Percentiles rank a stretch among this genome's conserved stretches.
These are phyloP conservation scores for Dendrobium chrysotoxum DNA, from an alignment of 106 monocot species.

Conservation along the genomic window DNA sequence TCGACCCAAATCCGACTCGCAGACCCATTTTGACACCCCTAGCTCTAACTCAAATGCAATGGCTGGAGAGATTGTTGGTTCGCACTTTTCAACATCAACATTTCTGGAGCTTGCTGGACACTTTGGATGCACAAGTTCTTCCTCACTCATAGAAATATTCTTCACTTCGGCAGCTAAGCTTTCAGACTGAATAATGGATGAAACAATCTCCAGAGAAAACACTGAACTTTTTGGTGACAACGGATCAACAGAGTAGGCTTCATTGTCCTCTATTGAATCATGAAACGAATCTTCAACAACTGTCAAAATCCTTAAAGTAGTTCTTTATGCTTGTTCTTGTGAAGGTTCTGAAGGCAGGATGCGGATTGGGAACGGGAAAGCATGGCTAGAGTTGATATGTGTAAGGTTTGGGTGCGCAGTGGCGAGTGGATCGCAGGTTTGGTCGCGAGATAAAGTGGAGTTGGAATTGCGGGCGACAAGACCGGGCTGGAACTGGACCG, in stretches of 20 bases:
- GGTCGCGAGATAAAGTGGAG: too few relatives aligned
- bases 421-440: too few relatives aligned
- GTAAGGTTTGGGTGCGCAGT: too few relatives aligned
- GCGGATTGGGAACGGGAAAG: too few relatives aligned
- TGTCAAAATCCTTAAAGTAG: background rate
- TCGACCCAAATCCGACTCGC: too few relatives aligned
- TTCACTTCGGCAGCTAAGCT: background rate
- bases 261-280: constrained; percentile 6
- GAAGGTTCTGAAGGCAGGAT: background rate
- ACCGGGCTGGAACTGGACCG: too few relatives aligned
- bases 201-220: background rate
- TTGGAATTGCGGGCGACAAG: too few relatives aligned
- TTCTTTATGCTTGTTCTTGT: constrained; percentile 2
- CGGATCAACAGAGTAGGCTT: constrained; percentile 17
- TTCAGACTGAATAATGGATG: constrained; percentile 4
- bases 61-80: background rate
- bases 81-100: background rate
- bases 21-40: too few relatives aligned
- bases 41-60: constrained; percentile 12
- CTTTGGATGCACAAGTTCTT: background rate
- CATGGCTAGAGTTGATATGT: too few relatives aligned
- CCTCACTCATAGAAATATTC: background rate
- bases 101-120: background rate
- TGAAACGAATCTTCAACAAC: constrained; percentile 8
- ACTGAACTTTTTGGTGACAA: background rate